Conservation (phyloP, 1,139 yeast genomes). For the Pichia terricola region DNA sequence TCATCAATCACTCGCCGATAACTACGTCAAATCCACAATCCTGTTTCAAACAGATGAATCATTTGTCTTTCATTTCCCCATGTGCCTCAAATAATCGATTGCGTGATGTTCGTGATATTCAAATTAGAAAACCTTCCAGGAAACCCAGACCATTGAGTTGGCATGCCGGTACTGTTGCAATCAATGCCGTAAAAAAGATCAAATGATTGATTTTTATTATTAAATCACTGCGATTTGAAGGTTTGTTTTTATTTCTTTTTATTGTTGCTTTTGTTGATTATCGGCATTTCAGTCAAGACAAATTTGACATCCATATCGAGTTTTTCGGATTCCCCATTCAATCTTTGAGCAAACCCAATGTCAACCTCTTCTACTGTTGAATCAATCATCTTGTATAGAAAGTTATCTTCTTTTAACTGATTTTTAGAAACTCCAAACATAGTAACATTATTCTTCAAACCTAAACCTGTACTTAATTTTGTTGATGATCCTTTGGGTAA, state of each 20-base stretch:
- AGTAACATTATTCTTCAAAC: conserved; percentile 13
- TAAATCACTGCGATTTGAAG: neutral
- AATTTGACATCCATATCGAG: conserved; percentile 31
- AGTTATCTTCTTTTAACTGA: conserved; percentile 7
- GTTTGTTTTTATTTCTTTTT: neutral
- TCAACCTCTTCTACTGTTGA: conserved; percentile 30
- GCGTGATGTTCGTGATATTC: no score
- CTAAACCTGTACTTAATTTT: conserved; percentile 29
- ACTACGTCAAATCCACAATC: no score
- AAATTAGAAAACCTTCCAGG: neutral
- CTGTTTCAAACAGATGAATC: no score
- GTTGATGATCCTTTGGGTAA: conserved; percentile 41
- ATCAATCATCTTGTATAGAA: conserved; percentile 28
- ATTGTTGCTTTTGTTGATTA: conserved; percentile 21
- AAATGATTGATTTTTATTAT: no score
- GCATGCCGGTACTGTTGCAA: conserved; percentile 8
- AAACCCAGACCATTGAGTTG: conserved; percentile 10
- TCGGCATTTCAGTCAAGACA: conserved; percentile 35
- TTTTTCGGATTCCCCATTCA: conserved; percentile 13
- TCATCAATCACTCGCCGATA: no score
- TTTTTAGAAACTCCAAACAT: conserved; percentile 20
- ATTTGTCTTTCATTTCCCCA: no score
- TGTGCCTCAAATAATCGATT: no score
- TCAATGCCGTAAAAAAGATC: no score
- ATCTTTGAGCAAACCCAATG: conserved; percentile 36